Percentiles rank a stretch among this genome's conserved stretches.
Evolutionary conservation across 75 land plant species (phyloP).

Genomic region (Pinus albicaulis): DNA sequence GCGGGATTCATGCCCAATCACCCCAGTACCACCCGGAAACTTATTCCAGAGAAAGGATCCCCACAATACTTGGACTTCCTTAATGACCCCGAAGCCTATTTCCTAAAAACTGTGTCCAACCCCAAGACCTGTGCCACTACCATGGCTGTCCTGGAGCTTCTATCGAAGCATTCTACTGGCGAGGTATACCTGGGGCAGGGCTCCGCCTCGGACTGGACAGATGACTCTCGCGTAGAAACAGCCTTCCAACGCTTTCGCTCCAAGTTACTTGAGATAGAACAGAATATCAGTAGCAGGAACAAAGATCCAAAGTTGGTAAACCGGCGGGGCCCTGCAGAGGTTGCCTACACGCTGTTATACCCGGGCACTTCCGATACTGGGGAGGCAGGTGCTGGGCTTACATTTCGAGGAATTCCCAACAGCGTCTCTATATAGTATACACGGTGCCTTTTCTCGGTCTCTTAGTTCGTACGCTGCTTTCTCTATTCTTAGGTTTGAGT

Average conservation of each 20-base stretch:
- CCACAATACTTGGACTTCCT: conserved; percentile 54
- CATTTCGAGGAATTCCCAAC: neutral
- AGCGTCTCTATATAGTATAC: neutral
- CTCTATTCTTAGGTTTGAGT: too few species aligned
- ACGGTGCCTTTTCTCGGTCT: too few species aligned
- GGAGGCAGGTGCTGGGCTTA: neutral
- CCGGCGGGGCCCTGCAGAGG: neutral
- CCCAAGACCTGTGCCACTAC: neutral
- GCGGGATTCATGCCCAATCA: conserved; percentile 66
- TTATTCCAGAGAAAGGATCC: conserved; percentile 66
- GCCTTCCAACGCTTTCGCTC: neutral
- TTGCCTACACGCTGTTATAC: neutral
- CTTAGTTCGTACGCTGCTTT: too few species aligned
- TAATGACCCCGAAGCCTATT: conserved; percentile 40
- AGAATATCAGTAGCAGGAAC: neutral
- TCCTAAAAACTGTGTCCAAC: neutral
- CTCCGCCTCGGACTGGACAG: conserved; percentile 19
- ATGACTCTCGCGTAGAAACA: neutral
- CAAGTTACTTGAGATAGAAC: neutral
- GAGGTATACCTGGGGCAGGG: conserved; percentile 76
- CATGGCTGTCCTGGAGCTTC: conserved; percentile 35
- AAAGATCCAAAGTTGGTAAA: neutral
- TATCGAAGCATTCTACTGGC: conserved; percentile 75
- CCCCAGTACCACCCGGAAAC: conserved; percentile 50
- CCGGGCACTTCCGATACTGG: neutral